These are phyloP conservation scores for Aspergillus ellipticus DNA, from an alignment of 495 filamentous ascomycete genomes.

Conservation along the genomic window DNA sequence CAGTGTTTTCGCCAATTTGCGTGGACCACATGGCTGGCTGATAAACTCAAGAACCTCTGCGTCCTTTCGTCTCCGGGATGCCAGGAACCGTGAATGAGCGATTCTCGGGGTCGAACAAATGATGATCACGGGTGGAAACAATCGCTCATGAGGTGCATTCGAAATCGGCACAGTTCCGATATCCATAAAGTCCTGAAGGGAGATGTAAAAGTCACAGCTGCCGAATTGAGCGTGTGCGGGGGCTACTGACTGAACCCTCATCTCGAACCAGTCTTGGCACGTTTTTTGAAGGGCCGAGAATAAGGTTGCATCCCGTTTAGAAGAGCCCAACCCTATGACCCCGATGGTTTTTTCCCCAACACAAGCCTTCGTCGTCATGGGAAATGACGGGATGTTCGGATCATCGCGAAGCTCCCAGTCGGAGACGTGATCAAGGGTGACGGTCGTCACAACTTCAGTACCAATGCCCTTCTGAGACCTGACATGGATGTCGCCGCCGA, in stretches of 20 bases:
- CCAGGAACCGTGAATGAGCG: conserved; percentile 17
- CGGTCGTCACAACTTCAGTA: conserved; percentile 3
- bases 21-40: conserved; percentile 30
- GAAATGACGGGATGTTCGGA: not conserved
- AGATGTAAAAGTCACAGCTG: not conserved
- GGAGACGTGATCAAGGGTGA: conserved; percentile 2
- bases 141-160: too few species aligned
- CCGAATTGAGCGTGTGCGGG: not conserved
- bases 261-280: conserved; percentile 6
- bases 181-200: not conserved
- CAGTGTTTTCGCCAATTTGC: conserved; percentile 22
- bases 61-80: too few species aligned
- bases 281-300: not conserved
- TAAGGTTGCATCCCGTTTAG: too few species aligned
- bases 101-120: conserved; percentile 26
- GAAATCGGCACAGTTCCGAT: not conserved
- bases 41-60: conserved; percentile 19
- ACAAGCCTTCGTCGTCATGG: not conserved
- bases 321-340: conserved; percentile 1
- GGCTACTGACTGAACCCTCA: conserved; percentile 1
- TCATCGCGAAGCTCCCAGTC: not conserved
- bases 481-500: conserved; percentile 41
- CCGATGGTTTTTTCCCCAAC: not conserved
- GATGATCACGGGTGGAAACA: conserved; percentile 17
- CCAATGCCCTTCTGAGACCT: conserved; percentile 25